These are phyloP conservation scores for Yamadazyma dendronema DNA, from an alignment of 1,139 yeast species.

Conservation along the genomic window DNA sequence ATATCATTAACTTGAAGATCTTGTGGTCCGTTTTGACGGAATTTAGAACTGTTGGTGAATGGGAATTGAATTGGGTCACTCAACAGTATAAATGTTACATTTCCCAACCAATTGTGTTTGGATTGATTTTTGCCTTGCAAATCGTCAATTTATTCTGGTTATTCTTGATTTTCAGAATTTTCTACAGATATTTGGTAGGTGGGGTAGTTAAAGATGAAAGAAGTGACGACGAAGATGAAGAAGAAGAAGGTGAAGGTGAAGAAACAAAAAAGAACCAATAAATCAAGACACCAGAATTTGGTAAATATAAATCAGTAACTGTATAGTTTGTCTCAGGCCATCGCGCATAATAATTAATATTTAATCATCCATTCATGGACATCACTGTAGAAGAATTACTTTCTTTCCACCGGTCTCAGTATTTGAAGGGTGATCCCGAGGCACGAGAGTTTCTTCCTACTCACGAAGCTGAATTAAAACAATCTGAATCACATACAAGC, in stretches of 20 bases:
- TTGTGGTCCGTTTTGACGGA: conserved; percentile 89
- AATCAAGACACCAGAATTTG: neutral
- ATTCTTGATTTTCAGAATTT: conserved; percentile 73
- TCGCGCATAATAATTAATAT: conserved; percentile 4
- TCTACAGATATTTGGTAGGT: conserved; percentile 59
- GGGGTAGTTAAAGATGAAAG: conserved; percentile 77
- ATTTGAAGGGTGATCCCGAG: conserved; percentile 5
- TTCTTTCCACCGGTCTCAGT: conserved; percentile 10
- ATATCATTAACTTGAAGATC: conserved; percentile 74
- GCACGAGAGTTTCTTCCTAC: conserved; percentile 11
- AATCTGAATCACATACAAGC: neutral
- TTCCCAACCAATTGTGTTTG: conserved; percentile 85
- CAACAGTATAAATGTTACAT: conserved; percentile 97
- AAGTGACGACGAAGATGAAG: conserved; percentile 78
- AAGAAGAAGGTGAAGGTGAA: conserved; percentile 9
- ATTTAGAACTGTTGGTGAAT: conserved; percentile 81
- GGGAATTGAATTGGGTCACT: conserved; percentile 78
- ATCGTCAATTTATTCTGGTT: conserved; percentile 87
- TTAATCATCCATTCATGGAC: neutral
- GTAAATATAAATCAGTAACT: no score
- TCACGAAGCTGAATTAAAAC: conserved; percentile 6
- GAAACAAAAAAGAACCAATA: conserved; percentile 4
- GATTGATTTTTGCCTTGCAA: conserved; percentile 75
- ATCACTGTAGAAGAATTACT: conserved; percentile 15
- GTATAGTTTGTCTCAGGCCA: no score